Evolutionary conservation across 306 rosid species (phyloP).

Genomic region (Delonix regia): DNA sequence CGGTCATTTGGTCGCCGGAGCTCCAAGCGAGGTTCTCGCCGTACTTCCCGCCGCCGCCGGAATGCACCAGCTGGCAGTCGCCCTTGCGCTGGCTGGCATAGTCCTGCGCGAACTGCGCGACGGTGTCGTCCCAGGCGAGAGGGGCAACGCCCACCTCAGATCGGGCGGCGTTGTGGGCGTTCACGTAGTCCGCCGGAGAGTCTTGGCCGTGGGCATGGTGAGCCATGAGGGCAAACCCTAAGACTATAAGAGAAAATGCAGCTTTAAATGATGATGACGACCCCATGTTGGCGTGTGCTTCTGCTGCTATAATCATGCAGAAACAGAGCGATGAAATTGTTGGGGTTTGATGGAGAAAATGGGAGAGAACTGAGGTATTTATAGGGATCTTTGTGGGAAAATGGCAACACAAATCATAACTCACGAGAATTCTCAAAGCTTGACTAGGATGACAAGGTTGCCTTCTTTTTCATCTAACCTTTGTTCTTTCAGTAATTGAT

Average conservation of each 20-base stretch:
- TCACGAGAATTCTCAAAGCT: too few species aligned
- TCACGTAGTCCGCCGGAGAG: constrained; percentile 36
- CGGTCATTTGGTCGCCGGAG: constrained; percentile 10
- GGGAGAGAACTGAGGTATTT: too few species aligned
- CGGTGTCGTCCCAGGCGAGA: constrained; percentile 26
- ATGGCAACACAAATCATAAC: too few species aligned
- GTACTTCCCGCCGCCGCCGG: constrained; percentile 33
- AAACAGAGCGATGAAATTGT: too few species aligned
- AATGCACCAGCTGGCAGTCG: constrained; percentile 44
- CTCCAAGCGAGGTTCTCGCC: constrained; percentile 46
- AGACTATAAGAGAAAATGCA: not conserved
- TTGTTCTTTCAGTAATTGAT: too few species aligned
- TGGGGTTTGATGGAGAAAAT: too few species aligned
- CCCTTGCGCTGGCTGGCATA: constrained; percentile 24
- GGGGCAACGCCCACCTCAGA: not conserved
- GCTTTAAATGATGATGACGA: not conserved
- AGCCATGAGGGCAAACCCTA: not conserved
- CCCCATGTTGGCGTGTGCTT: not conserved
- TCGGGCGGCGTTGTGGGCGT: constrained; percentile 45
- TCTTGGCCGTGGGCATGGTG: constrained; percentile 27
- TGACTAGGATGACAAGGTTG: too few species aligned
- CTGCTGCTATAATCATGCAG: too few species aligned
- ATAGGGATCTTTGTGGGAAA: too few species aligned
- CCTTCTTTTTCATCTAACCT: too few species aligned
- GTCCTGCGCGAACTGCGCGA: constrained; percentile 28